Base-by-base conservation (phyloP, 228 moss, liverwort and hornwort species). In the Sphagnum fallax region DNA sequence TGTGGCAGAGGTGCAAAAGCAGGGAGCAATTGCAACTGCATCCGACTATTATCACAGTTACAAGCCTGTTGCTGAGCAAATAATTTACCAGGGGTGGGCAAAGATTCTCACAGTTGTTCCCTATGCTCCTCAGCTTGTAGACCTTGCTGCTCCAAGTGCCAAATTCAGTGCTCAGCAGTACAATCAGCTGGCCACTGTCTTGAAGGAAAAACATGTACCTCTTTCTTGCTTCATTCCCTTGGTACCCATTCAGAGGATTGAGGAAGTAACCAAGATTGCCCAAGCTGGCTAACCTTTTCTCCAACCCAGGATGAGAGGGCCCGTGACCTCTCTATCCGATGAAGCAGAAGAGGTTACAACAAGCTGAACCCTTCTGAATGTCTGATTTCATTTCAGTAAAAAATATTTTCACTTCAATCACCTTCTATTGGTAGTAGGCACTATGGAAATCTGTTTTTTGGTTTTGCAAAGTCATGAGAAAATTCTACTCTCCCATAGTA, bases 21-120 rank as follows among this genome's bases (percentile, higher is more conserved):
- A 73, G 49, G 83, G 83, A 9, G 8, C 77, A 4, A 67, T 66
- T 65, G 53, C 32, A 52, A 80, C 83, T 4, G 80, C 75, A 15
- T 77, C 64, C 47, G 65, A 57, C 13, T 77, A 77, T 10, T 77
- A 77, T 61, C 72, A 80, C 1, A 72, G 77, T 61, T 84, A 84
- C 49, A 65, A 80, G 69, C 83, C 83, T 6, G 66, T 77, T 10
- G 83, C 77, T 5, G 80, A 80, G 55, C 58, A 74, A 4, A 74
- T 70, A 8, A 76, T 70, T 15, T 62, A 70, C 47, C 55, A 67
- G 51, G 83, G 61, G 0, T 84, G 77, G 74, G 76, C 75, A 77
- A 80, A 53, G 49, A 67, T 77, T 0, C 47, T 80, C 16, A 55
- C 8, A 55, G 66, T 77, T 50, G 66, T 77, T 50, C 83, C 83